Conservation (phyloP, 257 asterid genomes). For the Apocynum venetum region DNA sequence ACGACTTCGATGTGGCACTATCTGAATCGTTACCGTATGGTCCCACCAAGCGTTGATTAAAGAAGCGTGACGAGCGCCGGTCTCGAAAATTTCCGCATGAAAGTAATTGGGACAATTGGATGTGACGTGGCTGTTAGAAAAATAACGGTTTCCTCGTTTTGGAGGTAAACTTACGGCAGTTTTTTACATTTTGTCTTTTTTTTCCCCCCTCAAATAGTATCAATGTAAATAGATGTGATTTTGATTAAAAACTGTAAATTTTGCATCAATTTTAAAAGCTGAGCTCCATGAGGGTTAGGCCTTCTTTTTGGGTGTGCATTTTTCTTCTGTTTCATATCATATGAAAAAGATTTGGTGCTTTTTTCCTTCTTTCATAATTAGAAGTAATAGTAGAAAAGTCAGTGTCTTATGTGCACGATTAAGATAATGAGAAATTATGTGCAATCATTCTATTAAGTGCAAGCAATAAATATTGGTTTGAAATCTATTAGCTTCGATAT, state of each 20-base stretch:
- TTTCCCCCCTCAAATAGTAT: not conserved
- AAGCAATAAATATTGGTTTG: not conserved
- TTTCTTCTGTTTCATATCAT: not conserved
- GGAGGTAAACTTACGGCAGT: slow-evolving; percentile 17
- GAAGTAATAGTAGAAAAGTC: not conserved
- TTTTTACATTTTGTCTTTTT: not conserved
- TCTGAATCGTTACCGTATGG: slow-evolving; percentile 21
- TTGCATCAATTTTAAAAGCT: not conserved
- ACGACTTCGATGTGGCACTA: slow-evolving; percentile 41
- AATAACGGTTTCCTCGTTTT: not conserved
- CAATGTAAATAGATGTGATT: slow-evolving; percentile 23
- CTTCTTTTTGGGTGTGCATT: not conserved
- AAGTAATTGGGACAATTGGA: slow-evolving; percentile 2
- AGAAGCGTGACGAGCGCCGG: slow-evolving; percentile 9
- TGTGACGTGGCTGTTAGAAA: slow-evolving; percentile 12
- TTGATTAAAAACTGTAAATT: slow-evolving; percentile 4
- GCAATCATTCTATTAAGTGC: not conserved
- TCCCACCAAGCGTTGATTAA: slow-evolving; percentile 19
- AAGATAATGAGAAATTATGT: not conserved
- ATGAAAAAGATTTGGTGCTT: not conserved
- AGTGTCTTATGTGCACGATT: not conserved
- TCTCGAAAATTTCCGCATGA: slow-evolving; percentile 10
- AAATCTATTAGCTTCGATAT: not conserved
- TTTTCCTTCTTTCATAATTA: not conserved
- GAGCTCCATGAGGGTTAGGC: not conserved